A percentile compares a stretch with the other conserved stretches of the same genome.
These are phyloP conservation scores for Arthrinium puccinioides DNA, from an alignment of 2,329 filamentous ascomycete genomes.

Conservation along the genomic window DNA sequence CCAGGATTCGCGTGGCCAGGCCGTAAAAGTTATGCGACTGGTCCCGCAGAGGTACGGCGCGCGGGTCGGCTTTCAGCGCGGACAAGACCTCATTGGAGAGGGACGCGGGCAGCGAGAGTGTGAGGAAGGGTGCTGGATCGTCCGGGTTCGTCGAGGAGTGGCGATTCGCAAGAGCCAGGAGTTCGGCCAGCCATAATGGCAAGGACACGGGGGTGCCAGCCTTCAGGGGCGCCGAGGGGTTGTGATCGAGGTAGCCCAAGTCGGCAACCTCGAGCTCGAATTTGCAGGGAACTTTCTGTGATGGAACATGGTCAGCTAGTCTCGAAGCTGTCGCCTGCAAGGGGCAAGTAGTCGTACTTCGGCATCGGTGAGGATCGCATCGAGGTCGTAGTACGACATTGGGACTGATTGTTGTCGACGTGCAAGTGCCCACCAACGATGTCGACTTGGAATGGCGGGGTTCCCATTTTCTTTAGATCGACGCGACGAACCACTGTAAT, in stretches of 20 bases:
- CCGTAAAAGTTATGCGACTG: slow-evolving; percentile 85
- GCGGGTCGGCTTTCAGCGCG: slow-evolving; percentile 83
- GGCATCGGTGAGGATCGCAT: slow-evolving; percentile 77
- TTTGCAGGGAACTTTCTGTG: slow-evolving; percentile 89
- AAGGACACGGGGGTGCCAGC: slow-evolving; percentile 72
- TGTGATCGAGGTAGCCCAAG: slow-evolving; percentile 85
- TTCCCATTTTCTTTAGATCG: no score
- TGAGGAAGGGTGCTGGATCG: slow-evolving; percentile 53
- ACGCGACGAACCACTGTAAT: no score
- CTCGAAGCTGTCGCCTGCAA: no score
- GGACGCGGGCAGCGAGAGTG: slow-evolving; percentile 72
- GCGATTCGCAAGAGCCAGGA: slow-evolving; percentile 67
- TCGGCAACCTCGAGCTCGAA: slow-evolving; percentile 86
- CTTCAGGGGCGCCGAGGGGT: slow-evolving; percentile 64
- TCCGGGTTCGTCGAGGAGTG: slow-evolving; percentile 25
- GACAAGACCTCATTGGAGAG: slow-evolving; percentile 76
- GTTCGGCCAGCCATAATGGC: slow-evolving; percentile 90
- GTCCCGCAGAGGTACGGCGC: slow-evolving; percentile 74
- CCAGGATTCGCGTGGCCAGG: slow-evolving; percentile 76
- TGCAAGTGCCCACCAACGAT: no score
- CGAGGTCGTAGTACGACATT: slow-evolving; percentile 79
- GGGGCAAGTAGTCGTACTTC: slow-evolving; percentile 47
- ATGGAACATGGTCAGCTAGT: slow-evolving; percentile 6
- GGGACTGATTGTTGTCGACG: no score
- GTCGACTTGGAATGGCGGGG: no score